Evolutionary conservation across 768 basidiomycete genomes (phyloP), one percentile per base, ranked within the genome.

Genomic region (Obba rivulosa): DNA sequence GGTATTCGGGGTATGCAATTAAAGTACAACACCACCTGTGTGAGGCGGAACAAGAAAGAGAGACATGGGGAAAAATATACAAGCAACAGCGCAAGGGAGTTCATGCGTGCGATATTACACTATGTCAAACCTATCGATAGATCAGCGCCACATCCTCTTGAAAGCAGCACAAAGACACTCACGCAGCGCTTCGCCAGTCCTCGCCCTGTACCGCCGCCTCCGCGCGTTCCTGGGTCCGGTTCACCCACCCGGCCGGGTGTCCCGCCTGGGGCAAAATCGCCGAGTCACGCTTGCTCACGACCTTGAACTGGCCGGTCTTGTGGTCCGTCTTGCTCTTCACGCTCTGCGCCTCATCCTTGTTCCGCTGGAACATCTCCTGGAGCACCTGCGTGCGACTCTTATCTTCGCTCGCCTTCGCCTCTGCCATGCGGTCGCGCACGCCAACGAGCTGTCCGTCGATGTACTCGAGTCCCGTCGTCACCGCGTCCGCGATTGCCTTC

Each of bases 401-500:
- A 34, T 71, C 70, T 31, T 78, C 72, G 22, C 61, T 61, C 23
- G 62, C 62, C 62, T 75, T 76, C 43, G 77, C 89, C 55, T 79
- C 79, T 41, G 80, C 75, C 81, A 91, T 81, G 34, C 80, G 72
- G 51, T 90, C 84, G n/a, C 88, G 72, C 39, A 97, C 90, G n/a
- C 78, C 75, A 20, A 91, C 86, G 17, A 98, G 79, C 69, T 94
- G 91, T 14, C 85, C 87, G 58, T 97, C 92, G 36, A 92, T 71
- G 56, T 92, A 88, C 65, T 91, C 92, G 52, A 97, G 69, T 0
- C 83, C 91, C 14, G 88, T 89, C 39, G 71, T 76, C 46, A 97
- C 79, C 3, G 83, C 83, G 45, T 82, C 84, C 36, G 71, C 66
- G 31, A 83, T 69, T 1, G 78, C 85, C 58, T 72, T 77, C 62